Percentiles rank a stretch among this genome's conserved stretches.
These are phyloP conservation scores for Lentinula sp. DNA, from an alignment of 768 basidiomycete genomes.

Conservation along the genomic window DNA sequence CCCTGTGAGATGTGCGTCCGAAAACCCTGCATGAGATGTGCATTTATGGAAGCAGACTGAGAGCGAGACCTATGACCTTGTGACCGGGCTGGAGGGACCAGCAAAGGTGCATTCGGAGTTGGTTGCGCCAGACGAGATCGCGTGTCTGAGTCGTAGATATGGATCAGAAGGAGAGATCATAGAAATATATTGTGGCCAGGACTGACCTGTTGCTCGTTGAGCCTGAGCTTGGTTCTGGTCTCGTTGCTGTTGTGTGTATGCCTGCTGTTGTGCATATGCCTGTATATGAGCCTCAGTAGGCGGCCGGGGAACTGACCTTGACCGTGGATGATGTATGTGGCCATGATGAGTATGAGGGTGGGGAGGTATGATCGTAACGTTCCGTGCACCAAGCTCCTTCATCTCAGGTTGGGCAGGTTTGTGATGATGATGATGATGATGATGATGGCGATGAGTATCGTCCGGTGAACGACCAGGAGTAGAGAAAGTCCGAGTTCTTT, in stretches of 20 bases:
- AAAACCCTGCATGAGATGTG: not conserved
- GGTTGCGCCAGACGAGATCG: not conserved
- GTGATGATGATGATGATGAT: no score
- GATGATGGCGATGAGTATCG: no score
- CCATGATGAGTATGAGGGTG: not conserved
- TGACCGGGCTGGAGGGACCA: not conserved
- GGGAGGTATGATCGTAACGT: not conserved
- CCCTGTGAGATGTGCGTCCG: not conserved
- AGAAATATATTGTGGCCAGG: not conserved
- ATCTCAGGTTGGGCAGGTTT: not conserved
- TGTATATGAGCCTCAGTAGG: not conserved
- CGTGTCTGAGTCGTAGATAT: not conserved
- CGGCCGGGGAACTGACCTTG: not conserved
- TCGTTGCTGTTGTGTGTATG: not conserved
- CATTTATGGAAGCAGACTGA: not conserved
- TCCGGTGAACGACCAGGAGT: not conserved
- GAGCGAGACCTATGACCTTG: not conserved
- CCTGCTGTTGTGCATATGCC: not conserved
- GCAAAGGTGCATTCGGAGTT: not conserved
- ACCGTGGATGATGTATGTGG: not conserved
- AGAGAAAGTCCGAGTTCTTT: not conserved
- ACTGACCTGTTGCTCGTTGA: not conserved
- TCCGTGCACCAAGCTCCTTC: not conserved
- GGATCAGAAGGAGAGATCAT: not conserved
- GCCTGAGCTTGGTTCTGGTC: not conserved